phyloP scores from a whole-genome alignment of 352 stramenopile species.

The Phytophthora citrophthora region DNA sequence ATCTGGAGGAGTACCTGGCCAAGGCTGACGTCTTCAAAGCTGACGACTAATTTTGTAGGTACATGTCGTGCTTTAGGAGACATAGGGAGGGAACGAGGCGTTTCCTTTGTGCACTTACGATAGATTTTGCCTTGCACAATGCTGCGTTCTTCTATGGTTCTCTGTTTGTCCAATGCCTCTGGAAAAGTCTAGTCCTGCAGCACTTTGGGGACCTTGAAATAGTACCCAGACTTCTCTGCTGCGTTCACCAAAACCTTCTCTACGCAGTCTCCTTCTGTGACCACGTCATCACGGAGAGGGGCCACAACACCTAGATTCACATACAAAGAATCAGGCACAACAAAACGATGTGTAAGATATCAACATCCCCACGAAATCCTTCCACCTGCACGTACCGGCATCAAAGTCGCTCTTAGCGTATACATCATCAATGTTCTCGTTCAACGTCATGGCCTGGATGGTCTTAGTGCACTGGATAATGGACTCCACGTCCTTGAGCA shows the following conservation, averaged over 20 bases:
- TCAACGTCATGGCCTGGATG: constrained; percentile 81
- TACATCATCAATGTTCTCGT: constrained; percentile 85
- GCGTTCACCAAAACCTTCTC: constrained; percentile 83
- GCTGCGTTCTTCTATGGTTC: constrained; percentile 5
- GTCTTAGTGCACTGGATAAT: constrained; percentile 91
- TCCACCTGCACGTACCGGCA: constrained; percentile 29
- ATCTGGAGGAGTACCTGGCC: constrained; percentile 90
- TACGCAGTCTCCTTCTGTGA: constrained; percentile 74
- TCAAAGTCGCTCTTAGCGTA: constrained; percentile 75
- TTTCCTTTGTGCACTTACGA: constrained; percentile 29
- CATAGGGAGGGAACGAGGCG: constrained; percentile 1
- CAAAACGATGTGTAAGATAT: not conserved
- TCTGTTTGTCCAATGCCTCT: not conserved
- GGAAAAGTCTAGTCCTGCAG: constrained; percentile 66
- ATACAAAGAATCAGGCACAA: not conserved
- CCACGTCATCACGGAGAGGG: constrained; percentile 74
- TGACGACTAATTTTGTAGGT: constrained; percentile 18
- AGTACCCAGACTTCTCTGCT: constrained; percentile 78
- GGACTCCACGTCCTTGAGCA: constrained; percentile 85
- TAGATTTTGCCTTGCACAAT: constrained; percentile 36
- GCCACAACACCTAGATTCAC: constrained; percentile 32
- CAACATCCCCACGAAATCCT: not conserved
- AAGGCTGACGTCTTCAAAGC: constrained; percentile 75
- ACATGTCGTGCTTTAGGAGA: not conserved
- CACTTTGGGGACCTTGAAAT: constrained; percentile 89